Conservation (phyloP, 2,329 filamentous ascomycete genomes). For the Bipolaris gigantea region DNA sequence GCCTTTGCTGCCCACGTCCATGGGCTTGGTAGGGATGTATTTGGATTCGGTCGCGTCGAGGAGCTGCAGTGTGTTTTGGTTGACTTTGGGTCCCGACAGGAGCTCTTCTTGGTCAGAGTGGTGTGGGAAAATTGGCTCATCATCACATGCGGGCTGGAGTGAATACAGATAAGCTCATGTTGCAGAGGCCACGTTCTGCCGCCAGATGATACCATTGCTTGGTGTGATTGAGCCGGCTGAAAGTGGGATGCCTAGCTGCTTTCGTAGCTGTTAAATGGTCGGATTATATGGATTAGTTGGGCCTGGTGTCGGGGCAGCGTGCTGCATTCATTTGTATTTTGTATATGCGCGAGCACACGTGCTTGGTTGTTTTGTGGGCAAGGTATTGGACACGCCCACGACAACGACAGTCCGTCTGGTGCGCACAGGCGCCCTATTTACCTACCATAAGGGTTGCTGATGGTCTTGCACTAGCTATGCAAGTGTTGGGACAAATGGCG, state of each 20-base stretch:
- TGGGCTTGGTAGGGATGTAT: slow-evolving; percentile 39
- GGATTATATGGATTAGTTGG: slow-evolving; percentile 26
- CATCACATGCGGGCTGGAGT: not conserved
- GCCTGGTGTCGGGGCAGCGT: slow-evolving; percentile 44
- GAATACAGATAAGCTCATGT: not conserved
- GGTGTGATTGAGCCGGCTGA: slow-evolving; percentile 52
- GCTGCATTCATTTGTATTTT: slow-evolving; percentile 44
- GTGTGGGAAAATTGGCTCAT: not conserved
- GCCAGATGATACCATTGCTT: slow-evolving; percentile 44
- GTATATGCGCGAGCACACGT: slow-evolving; percentile 52
- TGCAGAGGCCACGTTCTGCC: slow-evolving; percentile 54
- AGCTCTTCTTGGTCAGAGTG: slow-evolving; percentile 58
- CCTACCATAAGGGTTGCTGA: slow-evolving; percentile 31
- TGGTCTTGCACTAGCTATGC: slow-evolving; percentile 25
- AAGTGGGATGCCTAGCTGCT: slow-evolving; percentile 54
- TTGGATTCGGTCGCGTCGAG: slow-evolving; percentile 52
- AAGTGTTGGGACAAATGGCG: slow-evolving; percentile 18
- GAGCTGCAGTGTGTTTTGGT: slow-evolving; percentile 50
- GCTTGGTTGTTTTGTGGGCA: slow-evolving; percentile 40
- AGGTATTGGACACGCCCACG: not conserved
- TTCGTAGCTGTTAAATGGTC: slow-evolving; percentile 50
- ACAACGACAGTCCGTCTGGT: not conserved
- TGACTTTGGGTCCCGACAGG: slow-evolving; percentile 53
- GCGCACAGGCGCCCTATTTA: not conserved
- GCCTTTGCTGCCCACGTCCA: slow-evolving; percentile 52